Percentiles rank a stretch among this genome's conserved stretches.
These are phyloP conservation scores for Gliomastix tumulicola DNA, from an alignment of 2,329 filamentous ascomycete species.

Conservation along the genomic window DNA sequence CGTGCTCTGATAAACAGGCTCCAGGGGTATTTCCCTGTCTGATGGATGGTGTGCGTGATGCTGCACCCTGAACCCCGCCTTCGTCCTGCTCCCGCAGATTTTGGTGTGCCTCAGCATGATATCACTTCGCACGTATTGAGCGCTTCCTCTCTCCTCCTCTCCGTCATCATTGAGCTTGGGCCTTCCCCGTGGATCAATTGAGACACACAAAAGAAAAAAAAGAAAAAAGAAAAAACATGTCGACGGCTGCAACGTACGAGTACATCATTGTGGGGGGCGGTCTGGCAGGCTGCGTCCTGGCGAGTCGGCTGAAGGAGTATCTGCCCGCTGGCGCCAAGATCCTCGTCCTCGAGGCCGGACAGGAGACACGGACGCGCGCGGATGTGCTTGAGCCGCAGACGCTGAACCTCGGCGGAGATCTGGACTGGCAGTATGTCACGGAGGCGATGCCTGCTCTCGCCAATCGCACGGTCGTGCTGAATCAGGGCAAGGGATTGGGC, in stretches of 20 bases:
- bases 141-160: too few species aligned
- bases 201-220: too few species aligned
- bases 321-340: too few species aligned
- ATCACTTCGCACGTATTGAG: too few species aligned
- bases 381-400: conserved; percentile 11
- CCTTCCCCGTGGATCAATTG: too few species aligned
- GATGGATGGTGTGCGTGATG: too few species aligned
- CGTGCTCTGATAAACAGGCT: too few species aligned
- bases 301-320: conserved; percentile 16
- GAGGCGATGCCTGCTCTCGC: conserved; percentile 17
- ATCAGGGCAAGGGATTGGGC: conserved; percentile 29
- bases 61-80: too few species aligned
- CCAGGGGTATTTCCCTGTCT: too few species aligned
- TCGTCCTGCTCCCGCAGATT: too few species aligned
- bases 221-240: background rate
- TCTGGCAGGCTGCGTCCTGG: conserved; percentile 22
- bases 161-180: too few species aligned
- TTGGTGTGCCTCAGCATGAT: too few species aligned
- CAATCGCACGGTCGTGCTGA: conserved; percentile 14
- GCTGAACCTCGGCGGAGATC: conserved; percentile 17
- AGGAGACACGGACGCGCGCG: conserved; percentile 11
- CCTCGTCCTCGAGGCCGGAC: conserved; percentile 29
- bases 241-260: conserved; percentile 11
- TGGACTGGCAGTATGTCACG: conserved; percentile 26
- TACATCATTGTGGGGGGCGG: conserved; percentile 23